Evolutionary conservation across 371 early-diverging fungal genomes (phyloP), one percentile per base, ranked within the genome.

Genomic region (Apophysomyces variabilis): DNA sequence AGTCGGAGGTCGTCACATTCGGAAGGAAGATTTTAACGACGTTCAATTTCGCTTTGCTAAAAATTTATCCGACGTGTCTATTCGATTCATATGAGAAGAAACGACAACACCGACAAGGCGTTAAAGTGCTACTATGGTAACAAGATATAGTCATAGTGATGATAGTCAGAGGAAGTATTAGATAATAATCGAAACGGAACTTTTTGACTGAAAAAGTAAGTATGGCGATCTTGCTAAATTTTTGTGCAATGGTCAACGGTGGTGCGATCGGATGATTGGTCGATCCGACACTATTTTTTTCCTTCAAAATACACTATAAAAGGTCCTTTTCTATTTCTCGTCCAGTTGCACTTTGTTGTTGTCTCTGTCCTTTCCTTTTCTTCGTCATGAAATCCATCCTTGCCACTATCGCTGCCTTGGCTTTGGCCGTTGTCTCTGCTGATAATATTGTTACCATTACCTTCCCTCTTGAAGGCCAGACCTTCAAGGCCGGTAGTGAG

Each of bases 351-450:
- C 54, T 26, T 26, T 26, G 54, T 50, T 50, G 54, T 50, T 26
- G 54, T 50, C 54, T 50, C 21, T 50, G 16, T 13, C 54, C 54
- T 21, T 26, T 50, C 54, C 60, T 60, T 60, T 43, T 26, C 32
- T 26, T 26, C 38, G 47, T 39, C 36, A 67, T 67, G 67, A 67
- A 67, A 62, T 75, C 73, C 54, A 73, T 62, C 18, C 67, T 58
- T 39, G 71, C 67, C 41, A 64, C 67, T 58, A 67, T 67, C 37
- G 67, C 71, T 54, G 67, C 67, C 39, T 57, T 71, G 43, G 71
- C 65, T 45, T 35, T 71, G 21, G 65, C 62, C 38, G 47, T 59
- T 21, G 65, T 66, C 58, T 57, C 60, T 41, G 67, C 67, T 43
- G 62, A 61, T 39, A 60, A 45, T 50, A 63, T 64, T 57, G 66